A percentile compares a stretch with the other conserved stretches of the same genome.
phyloP scores from a whole-genome alignment of 2,329 filamentous ascomycete species.

The Drechslerella coelobrocha region DNA sequence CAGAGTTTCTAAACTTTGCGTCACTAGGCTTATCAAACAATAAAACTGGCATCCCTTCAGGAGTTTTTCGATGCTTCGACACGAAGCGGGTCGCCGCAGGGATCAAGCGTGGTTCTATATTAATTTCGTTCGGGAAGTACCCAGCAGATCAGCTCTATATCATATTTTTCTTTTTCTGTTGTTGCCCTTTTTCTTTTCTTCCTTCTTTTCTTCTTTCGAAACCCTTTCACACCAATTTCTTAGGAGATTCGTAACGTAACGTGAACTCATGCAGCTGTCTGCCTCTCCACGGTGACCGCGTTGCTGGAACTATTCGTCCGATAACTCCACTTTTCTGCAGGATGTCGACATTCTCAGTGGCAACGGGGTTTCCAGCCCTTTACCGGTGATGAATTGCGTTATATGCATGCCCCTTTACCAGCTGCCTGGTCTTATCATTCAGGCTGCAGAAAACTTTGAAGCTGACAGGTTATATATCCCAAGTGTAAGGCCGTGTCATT shows the following conservation, averaged over 20 bases:
- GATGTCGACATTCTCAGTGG: constrained; percentile 51
- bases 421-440: background rate
- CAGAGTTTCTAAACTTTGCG: constrained; percentile 26
- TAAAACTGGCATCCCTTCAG: constrained; percentile 36
- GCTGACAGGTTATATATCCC: background rate
- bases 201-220: constrained; percentile 19
- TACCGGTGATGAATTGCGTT: constrained; percentile 29
- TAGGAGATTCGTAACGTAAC: constrained; percentile 10
- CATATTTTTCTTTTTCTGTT: too few relatives aligned
- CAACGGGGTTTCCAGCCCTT: constrained; percentile 35
- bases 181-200: constrained; percentile 9
- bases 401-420: constrained; percentile 15
- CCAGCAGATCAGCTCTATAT: too few relatives aligned
- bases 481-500: background rate
- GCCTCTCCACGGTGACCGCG: constrained; percentile 41
- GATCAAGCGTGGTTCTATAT: constrained; percentile 37
- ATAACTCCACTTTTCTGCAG: constrained; percentile 47
- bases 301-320: constrained; percentile 47
- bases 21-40: constrained; percentile 46
- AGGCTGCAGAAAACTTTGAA: background rate
- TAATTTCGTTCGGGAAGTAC: constrained; percentile 34
- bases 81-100: constrained; percentile 25
- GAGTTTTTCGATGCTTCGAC: constrained; percentile 41
- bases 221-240: constrained; percentile 15
- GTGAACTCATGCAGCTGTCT: constrained; percentile 22